Evolutionary conservation across 768 basidiomycete genomes (phyloP).

Genomic region (Phallus indusiatus): DNA sequence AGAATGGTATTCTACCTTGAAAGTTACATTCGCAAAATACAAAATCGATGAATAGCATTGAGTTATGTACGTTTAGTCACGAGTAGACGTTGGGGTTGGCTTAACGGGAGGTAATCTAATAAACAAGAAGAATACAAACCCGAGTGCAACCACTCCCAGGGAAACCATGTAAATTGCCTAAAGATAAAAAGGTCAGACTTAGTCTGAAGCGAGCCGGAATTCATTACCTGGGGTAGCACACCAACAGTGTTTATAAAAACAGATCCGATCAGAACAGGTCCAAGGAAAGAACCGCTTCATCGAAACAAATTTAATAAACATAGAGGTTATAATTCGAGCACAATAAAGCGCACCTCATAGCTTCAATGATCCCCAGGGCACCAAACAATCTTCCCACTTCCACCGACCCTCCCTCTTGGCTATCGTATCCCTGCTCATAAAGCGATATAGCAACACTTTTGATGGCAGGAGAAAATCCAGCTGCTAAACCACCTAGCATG

Average conservation of each 20-base stretch:
- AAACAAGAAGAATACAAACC: neutral
- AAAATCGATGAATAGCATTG: neutral
- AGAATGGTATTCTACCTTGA: too few species aligned
- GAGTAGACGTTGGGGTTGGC: too few species aligned
- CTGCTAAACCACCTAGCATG: slow-evolving; percentile 45
- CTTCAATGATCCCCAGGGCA: slow-evolving; percentile 64
- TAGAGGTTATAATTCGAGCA: neutral
- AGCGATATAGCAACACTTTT: slow-evolving; percentile 67
- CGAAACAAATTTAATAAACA: slow-evolving; percentile 1
- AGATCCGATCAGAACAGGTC: slow-evolving; percentile 64
- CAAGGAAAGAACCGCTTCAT: slow-evolving; percentile 53
- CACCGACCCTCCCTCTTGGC: slow-evolving; percentile 15
- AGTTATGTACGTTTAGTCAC: neutral
- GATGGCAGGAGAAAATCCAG: slow-evolving; percentile 54
- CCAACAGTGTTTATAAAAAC: slow-evolving; percentile 65
- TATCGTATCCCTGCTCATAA: slow-evolving; percentile 42
- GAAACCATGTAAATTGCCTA: neutral
- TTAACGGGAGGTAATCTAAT: neutral
- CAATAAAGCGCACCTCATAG: slow-evolving; percentile 37
- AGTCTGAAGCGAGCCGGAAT: neutral
- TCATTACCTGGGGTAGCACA: slow-evolving; percentile 41
- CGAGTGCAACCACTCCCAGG: neutral
- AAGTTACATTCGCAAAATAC: too few species aligned
- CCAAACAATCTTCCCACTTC: slow-evolving; percentile 76
- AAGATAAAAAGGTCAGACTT: neutral